Percentiles rank a stretch among this genome's conserved stretches.
These are phyloP conservation scores for Tilletiopsis washingtonensis DNA, from an alignment of 1,284 basidiomycete genomes.

Conservation along the genomic window DNA sequence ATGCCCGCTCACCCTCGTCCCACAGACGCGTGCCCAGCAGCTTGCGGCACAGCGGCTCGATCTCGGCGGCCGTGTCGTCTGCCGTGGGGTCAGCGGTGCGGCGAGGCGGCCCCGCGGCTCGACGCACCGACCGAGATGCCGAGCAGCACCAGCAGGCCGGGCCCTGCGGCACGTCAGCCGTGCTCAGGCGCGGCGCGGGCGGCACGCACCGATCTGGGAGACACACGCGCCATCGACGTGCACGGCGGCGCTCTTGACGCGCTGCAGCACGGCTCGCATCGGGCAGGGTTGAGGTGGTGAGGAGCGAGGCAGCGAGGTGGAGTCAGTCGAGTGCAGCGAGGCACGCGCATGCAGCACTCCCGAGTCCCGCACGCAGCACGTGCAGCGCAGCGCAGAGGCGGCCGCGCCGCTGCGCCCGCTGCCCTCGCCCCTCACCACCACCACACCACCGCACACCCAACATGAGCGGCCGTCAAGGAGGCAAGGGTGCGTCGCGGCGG, in stretches of 20 bases:
- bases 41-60: slow-evolving; percentile 24
- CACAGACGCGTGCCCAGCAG: slow-evolving; percentile 37
- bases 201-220: not conserved
- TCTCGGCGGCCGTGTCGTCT: slow-evolving; percentile 35
- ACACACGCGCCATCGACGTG: slow-evolving; percentile 21
- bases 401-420: too few species aligned
- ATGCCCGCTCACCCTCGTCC: slow-evolving; percentile 30
- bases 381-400: too few species aligned
- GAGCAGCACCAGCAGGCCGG: slow-evolving; percentile 39
- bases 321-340: too few species aligned
- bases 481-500: slow-evolving; percentile 15
- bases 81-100: not conserved
- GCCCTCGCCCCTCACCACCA: too few species aligned
- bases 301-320: too few species aligned
- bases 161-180: slow-evolving; percentile 11
- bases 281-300: too few species aligned
- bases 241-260: slow-evolving; percentile 41
- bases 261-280: slow-evolving; percentile 44
- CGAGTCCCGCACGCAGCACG: too few species aligned
- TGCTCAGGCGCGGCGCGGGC: not conserved
- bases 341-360: too few species aligned
- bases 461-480: slow-evolving; percentile 41
- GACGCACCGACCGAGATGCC: slow-evolving; percentile 23
- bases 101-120: not conserved
- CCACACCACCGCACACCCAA: too few species aligned